Conservation (phyloP, 2,329 filamentous ascomycete genomes). For the Myriosclerotinia curreyana region DNA sequence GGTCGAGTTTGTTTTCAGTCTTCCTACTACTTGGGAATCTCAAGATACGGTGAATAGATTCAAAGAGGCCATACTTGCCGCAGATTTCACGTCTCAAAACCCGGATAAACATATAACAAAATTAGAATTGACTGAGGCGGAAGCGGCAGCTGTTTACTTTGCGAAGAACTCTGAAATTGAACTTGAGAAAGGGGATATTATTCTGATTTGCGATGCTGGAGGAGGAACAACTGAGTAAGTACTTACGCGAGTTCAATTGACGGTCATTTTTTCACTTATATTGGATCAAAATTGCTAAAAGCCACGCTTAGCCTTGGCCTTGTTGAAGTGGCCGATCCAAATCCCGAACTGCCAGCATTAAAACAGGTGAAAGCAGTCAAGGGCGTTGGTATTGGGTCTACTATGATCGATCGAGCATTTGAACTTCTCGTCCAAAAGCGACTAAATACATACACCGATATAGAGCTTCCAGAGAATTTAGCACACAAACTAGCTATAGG, state of each 20-base stretch:
- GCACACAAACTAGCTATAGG: conserved; percentile 42
- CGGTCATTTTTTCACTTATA: not conserved
- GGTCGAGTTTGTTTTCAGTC: conserved; percentile 44
- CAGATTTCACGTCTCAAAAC: conserved; percentile 35
- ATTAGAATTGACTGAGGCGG: conserved; percentile 52
- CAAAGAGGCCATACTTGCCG: conserved; percentile 35
- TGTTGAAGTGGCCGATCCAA: conserved; percentile 43
- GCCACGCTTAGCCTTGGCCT: conserved; percentile 35
- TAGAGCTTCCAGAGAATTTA: conserved; percentile 41
- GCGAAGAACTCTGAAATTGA: conserved; percentile 31
- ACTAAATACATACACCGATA: conserved; percentile 39
- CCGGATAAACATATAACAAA: conserved; percentile 40
- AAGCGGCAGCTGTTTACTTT: conserved; percentile 52
- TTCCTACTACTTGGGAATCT: conserved; percentile 45
- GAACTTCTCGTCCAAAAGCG: conserved; percentile 42
- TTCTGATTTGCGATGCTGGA: conserved; percentile 51
- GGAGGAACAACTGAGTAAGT: conserved; percentile 44
- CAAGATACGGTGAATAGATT: conserved; percentile 40
- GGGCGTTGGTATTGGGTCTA: conserved; percentile 47
- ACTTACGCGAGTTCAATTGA: too few species aligned
- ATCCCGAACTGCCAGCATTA: conserved; percentile 34
- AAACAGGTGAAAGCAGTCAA: conserved; percentile 43
- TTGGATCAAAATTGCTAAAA: not conserved
- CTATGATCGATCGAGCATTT: conserved; percentile 47
- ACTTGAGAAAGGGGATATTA: conserved; percentile 39